Percentiles rank a stretch among this genome's conserved stretches.
Evolutionary conservation across 257 asterid species (phyloP).

Genomic region (Sherardia arvensis): DNA sequence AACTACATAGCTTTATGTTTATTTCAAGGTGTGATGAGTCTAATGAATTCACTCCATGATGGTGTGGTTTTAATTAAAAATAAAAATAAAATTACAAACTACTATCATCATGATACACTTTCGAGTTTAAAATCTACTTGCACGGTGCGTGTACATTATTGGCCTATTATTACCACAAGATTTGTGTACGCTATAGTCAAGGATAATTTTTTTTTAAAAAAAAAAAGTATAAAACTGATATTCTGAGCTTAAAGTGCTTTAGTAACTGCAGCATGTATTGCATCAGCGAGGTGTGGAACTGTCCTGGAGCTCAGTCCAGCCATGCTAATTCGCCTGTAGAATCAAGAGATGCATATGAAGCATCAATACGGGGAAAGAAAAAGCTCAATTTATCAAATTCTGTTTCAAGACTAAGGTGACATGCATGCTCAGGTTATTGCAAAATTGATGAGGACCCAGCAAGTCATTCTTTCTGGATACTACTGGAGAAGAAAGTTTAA

Average conservation of each 20-base stretch:
- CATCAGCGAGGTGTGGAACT: constrained; percentile 92
- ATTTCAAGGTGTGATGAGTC: too few relatives aligned
- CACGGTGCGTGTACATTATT: neutral
- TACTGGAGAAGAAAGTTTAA: neutral
- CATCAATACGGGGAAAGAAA: neutral
- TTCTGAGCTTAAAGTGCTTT: constrained; percentile 18
- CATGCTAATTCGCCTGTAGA: constrained; percentile 87
- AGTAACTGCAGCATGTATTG: constrained; percentile 88
- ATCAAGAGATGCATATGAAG: neutral
- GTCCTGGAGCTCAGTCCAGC: constrained; percentile 92
- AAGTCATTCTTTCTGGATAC: neutral
- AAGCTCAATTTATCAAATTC: neutral
- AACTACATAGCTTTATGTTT: too few relatives aligned
- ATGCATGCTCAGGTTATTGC: too few relatives aligned
- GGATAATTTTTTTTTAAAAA: too few relatives aligned
- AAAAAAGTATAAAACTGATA: neutral
- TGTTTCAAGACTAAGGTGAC: neutral
- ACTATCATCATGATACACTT: too few relatives aligned
- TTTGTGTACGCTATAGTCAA: neutral
- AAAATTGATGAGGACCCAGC: neutral
- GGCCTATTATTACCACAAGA: neutral
- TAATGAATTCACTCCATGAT: too few relatives aligned
- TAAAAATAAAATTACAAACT: too few relatives aligned
- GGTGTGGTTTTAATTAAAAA: too few relatives aligned
- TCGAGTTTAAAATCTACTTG: too few relatives aligned